These are phyloP conservation scores for Claviceps sp. DNA, from an alignment of 2,329 filamentous ascomycete genomes.

Conservation along the genomic window DNA sequence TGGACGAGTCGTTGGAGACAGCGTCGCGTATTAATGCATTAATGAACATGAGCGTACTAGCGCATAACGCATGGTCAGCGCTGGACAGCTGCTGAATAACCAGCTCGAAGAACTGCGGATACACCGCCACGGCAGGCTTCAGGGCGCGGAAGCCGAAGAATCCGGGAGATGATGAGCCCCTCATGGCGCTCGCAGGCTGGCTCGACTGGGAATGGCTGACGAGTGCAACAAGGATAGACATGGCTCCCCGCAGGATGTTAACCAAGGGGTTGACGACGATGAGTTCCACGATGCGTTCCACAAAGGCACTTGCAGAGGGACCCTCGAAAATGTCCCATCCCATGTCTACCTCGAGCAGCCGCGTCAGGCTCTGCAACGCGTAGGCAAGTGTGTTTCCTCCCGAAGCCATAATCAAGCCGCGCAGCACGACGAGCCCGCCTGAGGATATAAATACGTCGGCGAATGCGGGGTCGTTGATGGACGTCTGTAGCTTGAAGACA, in stretches of 20 bases:
- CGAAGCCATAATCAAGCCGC: slow-evolving; percentile 70
- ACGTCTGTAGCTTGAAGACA: slow-evolving; percentile 91
- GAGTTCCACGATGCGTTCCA: slow-evolving; percentile 71
- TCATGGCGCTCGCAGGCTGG: slow-evolving; percentile 20
- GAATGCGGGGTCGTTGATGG: slow-evolving; percentile 91
- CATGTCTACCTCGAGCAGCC: slow-evolving; percentile 89
- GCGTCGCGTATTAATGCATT: slow-evolving; percentile 92
- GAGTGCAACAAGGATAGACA: slow-evolving; percentile 89
- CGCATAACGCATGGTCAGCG: slow-evolving; percentile 88
- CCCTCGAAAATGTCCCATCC: slow-evolving; percentile 82
- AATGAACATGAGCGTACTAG: slow-evolving; percentile 87
- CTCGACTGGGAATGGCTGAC: slow-evolving; percentile 69
- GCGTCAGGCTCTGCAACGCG: slow-evolving; percentile 75
- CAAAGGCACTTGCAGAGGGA: slow-evolving; percentile 48
- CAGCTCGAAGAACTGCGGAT: slow-evolving; percentile 89
- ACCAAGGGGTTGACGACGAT: slow-evolving; percentile 92
- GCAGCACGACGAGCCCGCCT: slow-evolving; percentile 69
- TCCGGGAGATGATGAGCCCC: slow-evolving; percentile 30
- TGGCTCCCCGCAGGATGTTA: slow-evolving; percentile 91
- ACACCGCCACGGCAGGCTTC: slow-evolving; percentile 79
- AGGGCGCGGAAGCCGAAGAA: slow-evolving; percentile 80
- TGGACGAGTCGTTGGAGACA: slow-evolving; percentile 54
- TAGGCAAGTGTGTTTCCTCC: slow-evolving; percentile 93
- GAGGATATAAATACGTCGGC: slow-evolving; percentile 92
- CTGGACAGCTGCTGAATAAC: slow-evolving; percentile 85